phyloP scores from a whole-genome alignment of 345 rosid species.

The Salix brachista region DNA sequence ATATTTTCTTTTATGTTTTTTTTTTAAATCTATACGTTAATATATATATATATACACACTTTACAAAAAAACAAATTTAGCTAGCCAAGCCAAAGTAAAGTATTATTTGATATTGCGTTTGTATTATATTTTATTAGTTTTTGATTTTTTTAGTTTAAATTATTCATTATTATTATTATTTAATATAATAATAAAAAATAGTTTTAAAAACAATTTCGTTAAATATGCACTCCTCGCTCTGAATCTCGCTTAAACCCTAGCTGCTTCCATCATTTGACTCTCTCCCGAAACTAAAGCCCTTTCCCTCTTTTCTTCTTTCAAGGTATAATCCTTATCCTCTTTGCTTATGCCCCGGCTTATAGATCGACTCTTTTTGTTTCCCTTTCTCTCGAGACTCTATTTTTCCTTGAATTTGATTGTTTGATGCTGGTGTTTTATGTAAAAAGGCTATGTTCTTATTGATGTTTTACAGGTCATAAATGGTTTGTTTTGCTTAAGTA shows the following conservation, averaged over 20 bases:
- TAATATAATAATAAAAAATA: too few relatives aligned
- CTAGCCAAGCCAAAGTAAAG: too few relatives aligned
- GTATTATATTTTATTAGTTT: too few relatives aligned
- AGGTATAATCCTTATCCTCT: not conserved
- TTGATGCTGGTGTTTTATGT: not conserved
- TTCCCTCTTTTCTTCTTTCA: not conserved
- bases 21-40: too few relatives aligned
- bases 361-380: not conserved
- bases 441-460: not conserved
- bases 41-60: too few relatives aligned
- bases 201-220: not conserved
- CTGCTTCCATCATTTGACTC: slow-evolving; percentile 6
- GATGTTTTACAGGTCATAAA: not conserved
- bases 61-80: too few relatives aligned
- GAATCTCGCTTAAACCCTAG: slow-evolving; percentile 36
- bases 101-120: too few relatives aligned
- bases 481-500: not conserved
- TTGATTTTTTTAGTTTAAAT: too few relatives aligned
- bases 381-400: not conserved
- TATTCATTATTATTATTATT: too few relatives aligned
- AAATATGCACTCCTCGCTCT: not conserved
- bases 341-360: not conserved
- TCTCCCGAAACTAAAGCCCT: not conserved
- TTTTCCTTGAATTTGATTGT: too few relatives aligned
- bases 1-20: too few relatives aligned